These are phyloP conservation scores for Didymella lethalis DNA, from an alignment of 2,329 filamentous ascomycete species.

Conservation along the genomic window DNA sequence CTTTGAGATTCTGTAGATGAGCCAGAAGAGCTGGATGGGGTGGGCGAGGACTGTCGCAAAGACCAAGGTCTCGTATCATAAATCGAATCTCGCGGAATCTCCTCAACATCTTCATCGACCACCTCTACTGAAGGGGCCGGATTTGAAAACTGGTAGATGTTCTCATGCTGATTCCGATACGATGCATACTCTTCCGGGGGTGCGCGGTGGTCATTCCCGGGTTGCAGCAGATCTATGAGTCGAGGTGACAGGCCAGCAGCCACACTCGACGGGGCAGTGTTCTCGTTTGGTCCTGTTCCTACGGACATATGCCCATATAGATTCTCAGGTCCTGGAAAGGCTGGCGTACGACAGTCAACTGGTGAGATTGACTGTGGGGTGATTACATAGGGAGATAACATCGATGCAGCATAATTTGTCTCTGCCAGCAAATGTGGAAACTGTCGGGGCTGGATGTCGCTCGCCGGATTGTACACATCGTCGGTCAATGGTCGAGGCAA, in stretches of 20 bases:
- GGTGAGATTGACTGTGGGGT: conserved; percentile 40
- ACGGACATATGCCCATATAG: conserved; percentile 49
- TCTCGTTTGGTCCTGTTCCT: conserved; percentile 34
- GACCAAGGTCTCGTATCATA: conserved; percentile 46
- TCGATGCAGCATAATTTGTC: conserved; percentile 25
- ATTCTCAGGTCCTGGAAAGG: conserved; percentile 47
- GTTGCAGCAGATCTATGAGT: conserved; percentile 58
- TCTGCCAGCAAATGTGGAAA: conserved; percentile 18
- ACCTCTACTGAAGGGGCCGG: conserved; percentile 42
- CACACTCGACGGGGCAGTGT: conserved; percentile 46
- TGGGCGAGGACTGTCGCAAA: conserved; percentile 50
- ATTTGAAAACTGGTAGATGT: conserved; percentile 44
- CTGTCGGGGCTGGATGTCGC: conserved; percentile 25
- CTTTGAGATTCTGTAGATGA: conserved; percentile 42
- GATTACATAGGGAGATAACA: conserved; percentile 35
- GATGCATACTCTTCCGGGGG: conserved; percentile 50
- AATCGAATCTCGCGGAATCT: conserved; percentile 58
- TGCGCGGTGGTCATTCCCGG: conserved; percentile 57
- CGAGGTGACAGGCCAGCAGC: conserved; percentile 58
- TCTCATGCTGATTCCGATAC: conserved; percentile 47
- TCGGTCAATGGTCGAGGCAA: conserved; percentile 23
- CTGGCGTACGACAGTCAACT: conserved; percentile 45
- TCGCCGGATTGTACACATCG: conserved; percentile 19
- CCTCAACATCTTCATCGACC: conserved; percentile 62
- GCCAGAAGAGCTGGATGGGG: conserved; percentile 45